phyloP scores from a whole-genome alignment of 2,329 filamentous ascomycete species.

The Stagonosporopsis vannaccii region DNA sequence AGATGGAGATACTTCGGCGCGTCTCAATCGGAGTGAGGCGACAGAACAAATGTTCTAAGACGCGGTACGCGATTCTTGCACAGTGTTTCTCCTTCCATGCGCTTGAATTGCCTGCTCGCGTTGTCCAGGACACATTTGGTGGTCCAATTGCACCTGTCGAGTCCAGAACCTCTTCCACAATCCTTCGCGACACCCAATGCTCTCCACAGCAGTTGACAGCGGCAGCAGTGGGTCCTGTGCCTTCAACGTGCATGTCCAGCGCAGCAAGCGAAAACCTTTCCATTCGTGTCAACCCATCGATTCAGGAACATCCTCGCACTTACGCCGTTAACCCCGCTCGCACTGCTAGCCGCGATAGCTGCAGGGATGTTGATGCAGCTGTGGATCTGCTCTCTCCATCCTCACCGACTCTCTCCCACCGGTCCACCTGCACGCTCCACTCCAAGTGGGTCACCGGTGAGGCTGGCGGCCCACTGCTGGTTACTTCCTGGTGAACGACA shows the following conservation, averaged over 20 bases:
- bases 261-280: neutral
- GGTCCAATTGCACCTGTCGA: conserved; percentile 4
- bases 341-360: conserved; percentile 6
- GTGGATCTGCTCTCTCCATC: conserved; percentile 16
- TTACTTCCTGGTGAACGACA: conserved; percentile 6
- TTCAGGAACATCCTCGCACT: conserved; percentile 9
- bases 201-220: conserved; percentile 10
- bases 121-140: neutral
- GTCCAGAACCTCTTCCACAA: neutral
- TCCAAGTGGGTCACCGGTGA: conserved; percentile 28
- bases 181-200: neutral
- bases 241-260: conserved; percentile 2
- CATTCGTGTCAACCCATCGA: conserved; percentile 8
- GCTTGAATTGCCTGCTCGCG: neutral
- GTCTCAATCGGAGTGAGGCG: conserved; percentile 12
- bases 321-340: conserved; percentile 8
- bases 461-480: conserved; percentile 29
- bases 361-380: conserved; percentile 19
- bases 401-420: conserved; percentile 36
- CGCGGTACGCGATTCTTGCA: neutral
- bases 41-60: neutral
- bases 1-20: conserved; percentile 12
- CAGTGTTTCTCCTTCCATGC: too few relatives aligned
- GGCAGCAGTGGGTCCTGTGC: conserved; percentile 11
- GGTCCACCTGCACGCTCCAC: conserved; percentile 26